Base-by-base conservation (phyloP, 2,329 filamentous ascomycete species). In the Didymella lethalis region DNA sequence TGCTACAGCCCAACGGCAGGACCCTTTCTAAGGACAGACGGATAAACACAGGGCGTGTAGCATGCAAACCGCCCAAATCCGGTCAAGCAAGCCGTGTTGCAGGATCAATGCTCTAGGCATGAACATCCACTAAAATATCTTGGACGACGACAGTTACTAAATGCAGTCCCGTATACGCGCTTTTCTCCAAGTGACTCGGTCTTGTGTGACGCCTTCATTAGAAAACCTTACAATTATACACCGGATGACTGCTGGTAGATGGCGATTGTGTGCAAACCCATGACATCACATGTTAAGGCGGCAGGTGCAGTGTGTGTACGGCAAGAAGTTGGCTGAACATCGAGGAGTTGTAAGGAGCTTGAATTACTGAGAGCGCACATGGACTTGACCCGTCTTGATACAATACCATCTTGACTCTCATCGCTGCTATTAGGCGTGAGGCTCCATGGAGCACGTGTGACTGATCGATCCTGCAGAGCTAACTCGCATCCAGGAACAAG, bases 181-280 rank as follows among this genome's bases (percentile, higher is more conserved):
- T 16, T 14, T 11, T 25, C 23, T 12, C 25, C 43, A 31, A 34
- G 44, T 29, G 54, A 52, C 23, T 45, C 43, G 44, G 48, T 18
- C 36, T 20, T 7, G 11, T 7, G 20, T 31, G 16, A 23, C 36
- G 54, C 12, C 7, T 43, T 29, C 48, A 40, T 52, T 11, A 52
- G 23, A 25, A 4, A 8, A 20, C 1, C 23, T 23, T 43, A 20
- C 16, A 23, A 44, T 29, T n/a, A 44, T 29, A 44, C 10, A 43
- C 11, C 45, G 48, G 20, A 12, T 48, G 34, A 31, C 34, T 32
- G 26, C 23, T 5, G 45, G 26, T 7, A 31, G 28, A 44, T 34
- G 8, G 28, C 23, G 36, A 44, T 45, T 46, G 28, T 25, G 45
- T 55, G 25, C 18, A 49, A 4, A 36, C 23, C 44, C 54, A 43